phyloP scores from a whole-genome alignment of 345 rosid species.

The Tarenaya hassleriana region DNA sequence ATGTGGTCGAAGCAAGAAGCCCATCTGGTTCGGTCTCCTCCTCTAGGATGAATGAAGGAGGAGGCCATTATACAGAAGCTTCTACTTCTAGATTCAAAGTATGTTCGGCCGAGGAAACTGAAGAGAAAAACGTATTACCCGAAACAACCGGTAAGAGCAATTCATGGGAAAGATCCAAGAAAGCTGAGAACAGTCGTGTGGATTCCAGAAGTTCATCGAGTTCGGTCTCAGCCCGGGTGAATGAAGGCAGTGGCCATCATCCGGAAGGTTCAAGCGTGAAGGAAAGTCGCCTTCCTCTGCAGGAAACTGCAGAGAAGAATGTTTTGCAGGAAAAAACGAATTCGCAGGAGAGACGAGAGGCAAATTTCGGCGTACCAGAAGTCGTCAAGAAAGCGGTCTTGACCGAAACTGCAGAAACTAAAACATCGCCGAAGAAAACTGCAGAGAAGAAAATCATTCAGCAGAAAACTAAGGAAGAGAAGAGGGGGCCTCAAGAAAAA shows the following conservation, averaged over 20 bases:
- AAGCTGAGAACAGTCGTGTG: neutral
- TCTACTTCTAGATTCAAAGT: too few relatives aligned
- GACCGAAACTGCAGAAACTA: slow-evolving; percentile 13
- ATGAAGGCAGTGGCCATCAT: slow-evolving; percentile 16
- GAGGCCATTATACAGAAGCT: too few relatives aligned
- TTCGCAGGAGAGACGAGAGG: slow-evolving; percentile 13
- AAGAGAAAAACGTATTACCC: too few relatives aligned
- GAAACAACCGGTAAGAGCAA: too few relatives aligned
- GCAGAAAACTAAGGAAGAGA: slow-evolving; percentile 10
- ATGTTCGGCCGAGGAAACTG: too few relatives aligned
- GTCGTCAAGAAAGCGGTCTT: slow-evolving; percentile 18
- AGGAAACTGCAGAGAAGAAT: slow-evolving; percentile 25
- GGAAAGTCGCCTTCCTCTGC: neutral
- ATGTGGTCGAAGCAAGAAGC: slow-evolving; percentile 9
- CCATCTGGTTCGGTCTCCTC: too few relatives aligned
- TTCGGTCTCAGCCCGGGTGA: slow-evolving; percentile 12
- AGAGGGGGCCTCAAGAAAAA: slow-evolving; percentile 7
- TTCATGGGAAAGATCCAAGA: too few relatives aligned
- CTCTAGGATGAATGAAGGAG: too few relatives aligned
- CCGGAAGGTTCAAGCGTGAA: slow-evolving; percentile 5
- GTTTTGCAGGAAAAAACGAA: slow-evolving; percentile 21
- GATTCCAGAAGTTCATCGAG: slow-evolving; percentile 20
- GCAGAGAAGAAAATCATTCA: neutral
- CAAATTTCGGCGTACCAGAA: neutral
- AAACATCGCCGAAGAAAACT: neutral